Conservation (phyloP, 1,284 basidiomycete species). For the Cystobasidium pallidum region DNA sequence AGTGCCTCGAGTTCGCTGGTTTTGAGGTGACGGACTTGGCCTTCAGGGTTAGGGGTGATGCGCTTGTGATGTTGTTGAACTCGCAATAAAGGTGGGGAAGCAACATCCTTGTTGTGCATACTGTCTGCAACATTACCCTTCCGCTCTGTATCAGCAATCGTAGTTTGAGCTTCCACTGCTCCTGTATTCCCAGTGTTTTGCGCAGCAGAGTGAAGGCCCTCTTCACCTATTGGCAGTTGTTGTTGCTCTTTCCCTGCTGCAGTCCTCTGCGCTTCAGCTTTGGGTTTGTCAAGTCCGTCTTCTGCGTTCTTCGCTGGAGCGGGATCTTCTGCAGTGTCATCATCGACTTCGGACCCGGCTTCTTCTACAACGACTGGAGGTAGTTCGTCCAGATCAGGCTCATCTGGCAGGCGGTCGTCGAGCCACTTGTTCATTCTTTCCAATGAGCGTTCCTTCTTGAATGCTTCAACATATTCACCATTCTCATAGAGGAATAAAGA, state of each 20-base stretch:
- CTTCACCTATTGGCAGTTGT: not conserved
- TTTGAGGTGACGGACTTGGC: slow-evolving; percentile 44
- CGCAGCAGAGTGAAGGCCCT: not conserved
- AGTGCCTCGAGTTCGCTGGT: slow-evolving; percentile 40
- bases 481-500: slow-evolving; percentile 73
- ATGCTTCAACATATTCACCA: slow-evolving; percentile 67
- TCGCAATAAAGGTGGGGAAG: slow-evolving; percentile 19
- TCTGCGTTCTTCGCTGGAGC: slow-evolving; percentile 1
- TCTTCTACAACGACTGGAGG: not conserved
- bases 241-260: not conserved
- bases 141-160: not conserved
- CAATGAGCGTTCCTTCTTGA: slow-evolving; percentile 62
- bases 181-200: not conserved
- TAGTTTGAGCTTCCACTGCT: not conserved
- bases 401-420: slow-evolving; percentile 55
- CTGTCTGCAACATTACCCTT: slow-evolving; percentile 3
- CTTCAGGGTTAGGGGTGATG: slow-evolving; percentile 46
- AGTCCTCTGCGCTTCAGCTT: slow-evolving; percentile 8
- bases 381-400: slow-evolving; percentile 4
- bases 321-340: slow-evolving; percentile 34
- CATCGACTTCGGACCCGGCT: slow-evolving; percentile 13
- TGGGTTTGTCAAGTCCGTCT: not conserved
- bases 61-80: slow-evolving; percentile 37
- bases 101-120: slow-evolving; percentile 19
- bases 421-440: slow-evolving; percentile 64